Conservation (phyloP, 805 yeast genomes). For the Kuraishia capsulata region DNA sequence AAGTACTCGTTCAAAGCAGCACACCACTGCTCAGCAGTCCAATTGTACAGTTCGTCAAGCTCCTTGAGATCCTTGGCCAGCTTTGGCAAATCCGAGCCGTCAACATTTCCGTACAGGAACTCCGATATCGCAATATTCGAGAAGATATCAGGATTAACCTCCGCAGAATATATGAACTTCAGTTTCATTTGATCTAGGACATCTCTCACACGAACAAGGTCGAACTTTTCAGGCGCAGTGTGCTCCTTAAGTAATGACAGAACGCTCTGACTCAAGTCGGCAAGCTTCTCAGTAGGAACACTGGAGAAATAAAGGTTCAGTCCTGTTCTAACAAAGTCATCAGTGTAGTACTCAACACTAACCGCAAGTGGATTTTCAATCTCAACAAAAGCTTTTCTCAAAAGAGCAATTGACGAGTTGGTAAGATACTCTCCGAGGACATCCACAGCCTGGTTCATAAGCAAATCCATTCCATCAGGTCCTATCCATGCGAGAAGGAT, state of each 20-base stretch:
- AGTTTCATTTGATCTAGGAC: slow-evolving; percentile 56
- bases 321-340: slow-evolving; percentile 60
- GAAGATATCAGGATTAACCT: slow-evolving; percentile 51
- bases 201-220: slow-evolving; percentile 56
- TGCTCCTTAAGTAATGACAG: slow-evolving; percentile 46
- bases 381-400: slow-evolving; percentile 67
- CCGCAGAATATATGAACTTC: slow-evolving; percentile 52
- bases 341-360: slow-evolving; percentile 59
- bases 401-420: slow-evolving; percentile 66
- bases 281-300: slow-evolving; percentile 62
- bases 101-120: slow-evolving; percentile 66
- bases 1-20: slow-evolving; percentile 41
- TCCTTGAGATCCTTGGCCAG: slow-evolving; percentile 50
- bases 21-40: slow-evolving; percentile 69
- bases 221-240: slow-evolving; percentile 39
- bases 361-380: slow-evolving; percentile 76
- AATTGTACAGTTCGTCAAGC: slow-evolving; percentile 44
- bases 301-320: slow-evolving; percentile 52
- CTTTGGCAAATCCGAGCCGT: slow-evolving; percentile 47
- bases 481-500: slow-evolving; percentile 74
- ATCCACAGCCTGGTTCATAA: slow-evolving; percentile 60
- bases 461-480: slow-evolving; percentile 44
- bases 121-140: slow-evolving; percentile 65
- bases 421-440: slow-evolving; percentile 67
- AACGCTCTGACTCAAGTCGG: slow-evolving; percentile 42